Conservation (phyloP, 129 eudicot genomes). For the Helianthus tuberosus region DNA sequence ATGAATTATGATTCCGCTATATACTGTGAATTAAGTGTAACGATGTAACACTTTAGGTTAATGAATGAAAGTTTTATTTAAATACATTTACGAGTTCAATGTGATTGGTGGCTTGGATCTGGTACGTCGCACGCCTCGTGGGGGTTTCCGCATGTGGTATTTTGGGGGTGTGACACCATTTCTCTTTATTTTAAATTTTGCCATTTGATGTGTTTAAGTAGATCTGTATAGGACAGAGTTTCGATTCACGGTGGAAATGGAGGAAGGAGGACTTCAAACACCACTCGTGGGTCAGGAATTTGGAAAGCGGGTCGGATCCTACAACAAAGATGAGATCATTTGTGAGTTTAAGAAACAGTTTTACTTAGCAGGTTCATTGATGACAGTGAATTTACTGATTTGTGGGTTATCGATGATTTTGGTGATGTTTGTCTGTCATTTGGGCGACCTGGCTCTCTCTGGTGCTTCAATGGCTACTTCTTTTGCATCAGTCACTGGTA, state of each 20-base stretch:
- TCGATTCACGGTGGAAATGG: conserved; percentile 5
- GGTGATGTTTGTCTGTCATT: conserved; percentile 91
- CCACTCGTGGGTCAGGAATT: conserved; percentile 42
- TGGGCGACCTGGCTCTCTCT: conserved; percentile 82
- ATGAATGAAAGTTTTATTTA: too few relatives aligned
- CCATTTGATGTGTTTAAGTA: not conserved
- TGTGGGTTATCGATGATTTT: conserved; percentile 60
- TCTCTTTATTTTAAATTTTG: too few relatives aligned
- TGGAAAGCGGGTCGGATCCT: not conserved
- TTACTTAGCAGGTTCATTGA: conserved; percentile 68
- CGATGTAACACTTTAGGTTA: too few relatives aligned
- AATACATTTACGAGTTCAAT: too few relatives aligned
- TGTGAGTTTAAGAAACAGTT: conserved; percentile 73
- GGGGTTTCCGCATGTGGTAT: too few relatives aligned
- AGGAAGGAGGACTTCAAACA: conserved; percentile 31
- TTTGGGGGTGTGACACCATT: too few relatives aligned
- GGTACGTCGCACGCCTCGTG: too few relatives aligned
- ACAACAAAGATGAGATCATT: conserved; percentile 46
- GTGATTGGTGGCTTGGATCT: too few relatives aligned
- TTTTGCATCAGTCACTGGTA: conserved; percentile 80
- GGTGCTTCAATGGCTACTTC: conserved; percentile 96
- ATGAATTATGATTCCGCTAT: too few relatives aligned
- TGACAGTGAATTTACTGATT: conserved; percentile 56
- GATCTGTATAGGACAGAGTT: not conserved
- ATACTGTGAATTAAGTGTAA: too few relatives aligned